These are phyloP conservation scores for Solanum hybrid DNA, from an alignment of 305 asterid species.

Conservation along the genomic window DNA sequence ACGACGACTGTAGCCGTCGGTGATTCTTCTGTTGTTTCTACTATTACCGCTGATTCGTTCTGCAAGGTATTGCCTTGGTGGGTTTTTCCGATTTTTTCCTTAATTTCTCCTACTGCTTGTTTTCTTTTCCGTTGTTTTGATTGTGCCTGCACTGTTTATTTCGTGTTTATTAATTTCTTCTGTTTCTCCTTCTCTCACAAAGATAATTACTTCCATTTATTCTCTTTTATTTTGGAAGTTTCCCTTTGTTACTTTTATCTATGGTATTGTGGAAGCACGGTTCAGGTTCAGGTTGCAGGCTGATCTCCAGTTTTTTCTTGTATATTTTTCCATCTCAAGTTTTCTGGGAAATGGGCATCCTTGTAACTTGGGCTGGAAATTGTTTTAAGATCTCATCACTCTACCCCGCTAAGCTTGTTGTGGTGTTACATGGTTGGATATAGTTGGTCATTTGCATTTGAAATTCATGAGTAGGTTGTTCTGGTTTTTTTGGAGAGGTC, in stretches of 20 bases:
- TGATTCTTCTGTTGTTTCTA: slow-evolving; percentile 20
- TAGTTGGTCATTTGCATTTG: neutral
- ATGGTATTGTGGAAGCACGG: neutral
- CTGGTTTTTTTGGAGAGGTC: neutral
- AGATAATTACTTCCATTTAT: neutral
- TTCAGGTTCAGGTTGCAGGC: neutral
- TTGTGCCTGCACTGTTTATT: neutral
- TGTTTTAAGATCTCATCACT: neutral
- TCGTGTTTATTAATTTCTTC: neutral
- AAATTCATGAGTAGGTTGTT: neutral
- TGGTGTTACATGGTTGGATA: neutral
- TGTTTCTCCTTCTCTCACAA: neutral
- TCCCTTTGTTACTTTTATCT: neutral
- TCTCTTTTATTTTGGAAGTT: neutral
- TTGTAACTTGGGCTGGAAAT: neutral
- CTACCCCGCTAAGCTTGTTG: neutral
- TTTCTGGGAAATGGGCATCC: neutral
- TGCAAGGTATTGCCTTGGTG: slow-evolving; percentile 51
- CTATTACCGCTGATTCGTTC: slow-evolving; percentile 40
- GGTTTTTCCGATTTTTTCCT: slow-evolving; percentile 11
- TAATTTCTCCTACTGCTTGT: neutral
- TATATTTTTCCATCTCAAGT: neutral
- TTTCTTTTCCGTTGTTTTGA: neutral
- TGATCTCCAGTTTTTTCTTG: neutral
- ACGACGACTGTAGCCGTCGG: slow-evolving; percentile 21